phyloP scores from a whole-genome alignment of 805 yeast genomes.

The Clavispora fructus region DNA sequence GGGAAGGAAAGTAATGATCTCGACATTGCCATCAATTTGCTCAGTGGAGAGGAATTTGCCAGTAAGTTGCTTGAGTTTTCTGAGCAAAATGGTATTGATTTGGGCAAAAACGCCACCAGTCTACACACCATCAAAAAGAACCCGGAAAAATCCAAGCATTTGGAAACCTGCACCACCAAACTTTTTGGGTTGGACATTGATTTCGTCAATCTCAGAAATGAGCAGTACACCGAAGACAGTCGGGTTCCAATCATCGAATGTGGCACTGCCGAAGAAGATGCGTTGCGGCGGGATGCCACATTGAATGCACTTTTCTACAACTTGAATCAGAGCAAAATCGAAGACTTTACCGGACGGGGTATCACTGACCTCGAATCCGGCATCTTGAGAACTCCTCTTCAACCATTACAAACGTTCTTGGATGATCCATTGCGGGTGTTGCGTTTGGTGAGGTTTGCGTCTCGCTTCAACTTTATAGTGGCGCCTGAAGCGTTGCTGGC shows the following conservation, averaged over 20 bases:
- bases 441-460: slow-evolving; percentile 80
- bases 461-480: slow-evolving; percentile 64
- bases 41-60: slow-evolving; percentile 87
- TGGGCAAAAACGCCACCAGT: slow-evolving; percentile 24
- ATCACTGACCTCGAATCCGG: slow-evolving; percentile 66
- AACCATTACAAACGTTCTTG: slow-evolving; percentile 75
- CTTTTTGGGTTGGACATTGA: slow-evolving; percentile 83
- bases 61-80: slow-evolving; percentile 51
- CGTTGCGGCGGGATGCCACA: slow-evolving; percentile 91
- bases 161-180: slow-evolving; percentile 93
- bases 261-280: slow-evolving; percentile 92
- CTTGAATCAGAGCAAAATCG: slow-evolving; percentile 60
- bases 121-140: slow-evolving; percentile 84
- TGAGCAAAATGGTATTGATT: slow-evolving; percentile 20
- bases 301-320: slow-evolving; percentile 89
- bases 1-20: slow-evolving; percentile 80
- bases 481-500: slow-evolving; percentile 55
- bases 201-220: slow-evolving; percentile 86
- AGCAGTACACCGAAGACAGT: slow-evolving; percentile 75
- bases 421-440: slow-evolving; percentile 94
- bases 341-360: slow-evolving; percentile 81
- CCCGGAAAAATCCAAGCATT: slow-evolving; percentile 93
- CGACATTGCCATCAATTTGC: slow-evolving; percentile 82
- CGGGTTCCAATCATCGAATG: slow-evolving; percentile 79
- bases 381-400: slow-evolving; percentile 79